A percentile compares a stretch with the other conserved stretches of the same genome.
Conservation (phyloP, 106 monocot species). For the Allium cepa region DNA sequence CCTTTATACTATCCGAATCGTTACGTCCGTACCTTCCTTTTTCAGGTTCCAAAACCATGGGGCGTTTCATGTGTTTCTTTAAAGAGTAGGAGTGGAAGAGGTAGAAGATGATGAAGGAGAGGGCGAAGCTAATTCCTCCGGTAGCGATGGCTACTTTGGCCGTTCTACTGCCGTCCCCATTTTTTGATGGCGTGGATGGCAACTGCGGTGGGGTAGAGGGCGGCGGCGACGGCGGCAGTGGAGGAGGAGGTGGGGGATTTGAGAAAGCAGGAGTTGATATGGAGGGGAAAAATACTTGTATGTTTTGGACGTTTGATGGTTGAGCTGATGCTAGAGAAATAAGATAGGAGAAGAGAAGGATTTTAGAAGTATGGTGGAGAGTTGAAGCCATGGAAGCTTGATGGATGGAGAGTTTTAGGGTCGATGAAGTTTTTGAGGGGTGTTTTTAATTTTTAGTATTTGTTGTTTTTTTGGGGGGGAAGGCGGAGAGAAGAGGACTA, state of each 20-base stretch:
- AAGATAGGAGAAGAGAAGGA: too few relatives aligned
- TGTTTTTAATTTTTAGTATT: too few relatives aligned
- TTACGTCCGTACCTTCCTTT: neutral
- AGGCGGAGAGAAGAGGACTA: too few relatives aligned
- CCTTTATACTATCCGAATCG: neutral
- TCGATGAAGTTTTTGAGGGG: too few relatives aligned
- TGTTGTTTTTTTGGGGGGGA: too few relatives aligned
- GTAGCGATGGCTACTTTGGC: slow-evolving; percentile 50
- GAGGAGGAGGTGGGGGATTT: slow-evolving; percentile 12
- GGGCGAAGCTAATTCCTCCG: slow-evolving; percentile 50
- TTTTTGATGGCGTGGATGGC: neutral
- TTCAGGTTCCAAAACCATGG: neutral
- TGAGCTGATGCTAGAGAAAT: neutral
- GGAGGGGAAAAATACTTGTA: slow-evolving; percentile 36
- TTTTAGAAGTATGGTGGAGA: too few relatives aligned
- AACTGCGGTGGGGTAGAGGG: neutral
- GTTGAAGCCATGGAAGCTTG: too few relatives aligned
- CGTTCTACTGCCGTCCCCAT: slow-evolving; percentile 13
- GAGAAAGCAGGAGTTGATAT: slow-evolving; percentile 30
- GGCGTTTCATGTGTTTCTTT: slow-evolving; percentile 16
- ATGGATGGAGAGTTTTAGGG: too few relatives aligned
- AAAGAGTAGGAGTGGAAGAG: slow-evolving; percentile 22
- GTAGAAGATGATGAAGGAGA: slow-evolving; percentile 61
- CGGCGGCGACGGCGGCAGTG: neutral
- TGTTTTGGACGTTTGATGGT: slow-evolving; percentile 20